These are phyloP conservation scores for Rosa chinensis DNA, from an alignment of 306 rosid species.

Conservation along the genomic window DNA sequence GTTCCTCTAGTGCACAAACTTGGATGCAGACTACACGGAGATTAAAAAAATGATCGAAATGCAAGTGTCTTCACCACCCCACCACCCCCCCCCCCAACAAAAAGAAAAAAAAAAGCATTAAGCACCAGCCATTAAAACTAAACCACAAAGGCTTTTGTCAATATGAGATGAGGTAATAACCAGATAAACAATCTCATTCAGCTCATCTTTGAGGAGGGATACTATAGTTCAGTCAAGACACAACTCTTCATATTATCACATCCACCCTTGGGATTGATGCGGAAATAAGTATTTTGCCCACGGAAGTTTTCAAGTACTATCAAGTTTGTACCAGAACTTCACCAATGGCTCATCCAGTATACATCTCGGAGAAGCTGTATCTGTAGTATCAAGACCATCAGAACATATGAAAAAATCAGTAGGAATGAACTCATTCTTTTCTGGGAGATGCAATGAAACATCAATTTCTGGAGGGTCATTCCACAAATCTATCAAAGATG, in stretches of 20 bases:
- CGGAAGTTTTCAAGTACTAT: slow-evolving; percentile 72
- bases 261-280: slow-evolving; percentile 87
- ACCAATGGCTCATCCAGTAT: slow-evolving; percentile 81
- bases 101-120: background rate
- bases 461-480: slow-evolving; percentile 75
- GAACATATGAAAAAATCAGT: slow-evolving; percentile 75
- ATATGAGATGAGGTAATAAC: slow-evolving; percentile 47
- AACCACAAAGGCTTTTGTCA: background rate
- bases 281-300: slow-evolving; percentile 86
- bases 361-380: slow-evolving; percentile 60
- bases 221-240: slow-evolving; percentile 73
- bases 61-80: background rate
- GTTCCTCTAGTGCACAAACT: slow-evolving; percentile 9
- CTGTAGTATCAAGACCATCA: slow-evolving; percentile 37
- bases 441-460: slow-evolving; percentile 73
- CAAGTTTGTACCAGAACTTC: slow-evolving; percentile 93
- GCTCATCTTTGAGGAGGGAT: slow-evolving; percentile 81
- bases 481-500: slow-evolving; percentile 72
- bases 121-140: background rate
- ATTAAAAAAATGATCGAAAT: background rate
- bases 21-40: background rate
- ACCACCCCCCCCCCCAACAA: accelerated
- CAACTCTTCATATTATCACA: slow-evolving; percentile 53
- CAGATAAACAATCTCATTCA: slow-evolving; percentile 88
- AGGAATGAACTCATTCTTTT: slow-evolving; percentile 90